Base-by-base conservation (phyloP, 129 eudicot genomes). In the Scalesia atractyloides region DNA sequence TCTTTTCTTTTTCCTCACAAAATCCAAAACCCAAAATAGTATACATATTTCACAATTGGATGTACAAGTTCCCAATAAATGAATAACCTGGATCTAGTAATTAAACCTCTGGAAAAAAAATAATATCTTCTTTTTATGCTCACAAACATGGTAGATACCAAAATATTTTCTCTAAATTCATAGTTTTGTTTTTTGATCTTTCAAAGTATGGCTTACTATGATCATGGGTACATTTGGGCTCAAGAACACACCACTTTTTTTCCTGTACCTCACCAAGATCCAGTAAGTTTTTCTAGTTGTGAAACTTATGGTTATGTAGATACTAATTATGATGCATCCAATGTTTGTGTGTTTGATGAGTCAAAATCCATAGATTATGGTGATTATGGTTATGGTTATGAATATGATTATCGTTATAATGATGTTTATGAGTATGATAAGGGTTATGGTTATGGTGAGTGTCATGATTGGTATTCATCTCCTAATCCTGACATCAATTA, bases 141-240 rank as follows among this genome's bases (percentile, higher is more conserved):
- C 58, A 26, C 3, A 60, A 44, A 58, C 37, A 30, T 12, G 66
- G 22, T 67, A 11, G 11, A 5, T 18, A 0, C 30, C 41, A 63
- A 17, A 0, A 68, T 18, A 22, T 58, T 24, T 19, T 14, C 11
- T 26, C 34, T 5, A 41, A 54, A 26, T 51, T 47, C 7, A 37
- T 77, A 19, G 5, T n/a, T 59, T 80, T 62, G 41, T 65, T n/a
- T n/a, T 16, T 78, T 44, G 69, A 70, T 15, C 13, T 7, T 58
- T 37, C 37, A 59, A 36, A 44, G 58, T 17, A 90, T 90, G 93
- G 93, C 84, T 58, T 81, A 81, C 66, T 70, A 66, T 76, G 66
- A 69, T 18, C 87, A 82, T 82, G 83, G 80, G 82, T 87, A 69
- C 75, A 44, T 70, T 9, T 73, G 73, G 78, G 67, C 82, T 72